Conservation (phyloP, 2,329 filamentous ascomycete species). For the Sclerotinia minor region DNA sequence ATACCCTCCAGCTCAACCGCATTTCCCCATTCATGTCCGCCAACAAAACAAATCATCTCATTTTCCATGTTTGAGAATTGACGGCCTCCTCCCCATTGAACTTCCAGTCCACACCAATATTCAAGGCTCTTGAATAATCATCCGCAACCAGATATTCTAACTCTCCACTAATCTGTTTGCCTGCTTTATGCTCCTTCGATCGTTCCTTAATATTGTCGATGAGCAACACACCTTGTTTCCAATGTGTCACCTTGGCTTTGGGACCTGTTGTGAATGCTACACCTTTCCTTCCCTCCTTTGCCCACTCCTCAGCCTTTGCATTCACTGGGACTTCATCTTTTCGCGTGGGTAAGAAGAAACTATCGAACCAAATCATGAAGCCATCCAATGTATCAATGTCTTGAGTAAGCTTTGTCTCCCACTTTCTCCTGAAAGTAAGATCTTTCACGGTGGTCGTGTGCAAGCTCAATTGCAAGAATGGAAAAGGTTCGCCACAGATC, state of each 20-base stretch:
- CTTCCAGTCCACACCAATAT: slow-evolving; percentile 64
- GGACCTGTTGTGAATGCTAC: slow-evolving; percentile 91
- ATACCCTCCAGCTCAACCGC: not conserved
- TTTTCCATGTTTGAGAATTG: slow-evolving; percentile 40
- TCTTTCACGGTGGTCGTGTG: slow-evolving; percentile 71
- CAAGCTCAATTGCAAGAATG: slow-evolving; percentile 76
- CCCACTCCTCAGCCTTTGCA: slow-evolving; percentile 63
- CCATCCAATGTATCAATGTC: slow-evolving; percentile 75
- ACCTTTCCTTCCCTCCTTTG: slow-evolving; percentile 55
- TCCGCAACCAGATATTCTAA: slow-evolving; percentile 70
- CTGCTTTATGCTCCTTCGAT: slow-evolving; percentile 51
- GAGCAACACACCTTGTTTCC: slow-evolving; percentile 80
- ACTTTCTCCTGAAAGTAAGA: slow-evolving; percentile 71
- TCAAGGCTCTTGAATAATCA: slow-evolving; percentile 67
- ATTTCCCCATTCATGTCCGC: not conserved
- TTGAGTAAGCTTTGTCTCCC: slow-evolving; percentile 59
- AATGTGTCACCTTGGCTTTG: slow-evolving; percentile 75
- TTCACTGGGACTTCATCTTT: slow-evolving; percentile 50
- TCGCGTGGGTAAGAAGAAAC: slow-evolving; percentile 73
- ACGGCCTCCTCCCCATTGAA: slow-evolving; percentile 35
- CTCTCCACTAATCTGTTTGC: slow-evolving; percentile 62
- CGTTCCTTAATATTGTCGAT: slow-evolving; percentile 56
- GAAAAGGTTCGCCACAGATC: slow-evolving; percentile 58
- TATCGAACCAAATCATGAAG: slow-evolving; percentile 92
- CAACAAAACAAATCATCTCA: slow-evolving; percentile 34